Conservation (phyloP, 139 green algal species). For the Chlamydomonas asymmetrica region DNA sequence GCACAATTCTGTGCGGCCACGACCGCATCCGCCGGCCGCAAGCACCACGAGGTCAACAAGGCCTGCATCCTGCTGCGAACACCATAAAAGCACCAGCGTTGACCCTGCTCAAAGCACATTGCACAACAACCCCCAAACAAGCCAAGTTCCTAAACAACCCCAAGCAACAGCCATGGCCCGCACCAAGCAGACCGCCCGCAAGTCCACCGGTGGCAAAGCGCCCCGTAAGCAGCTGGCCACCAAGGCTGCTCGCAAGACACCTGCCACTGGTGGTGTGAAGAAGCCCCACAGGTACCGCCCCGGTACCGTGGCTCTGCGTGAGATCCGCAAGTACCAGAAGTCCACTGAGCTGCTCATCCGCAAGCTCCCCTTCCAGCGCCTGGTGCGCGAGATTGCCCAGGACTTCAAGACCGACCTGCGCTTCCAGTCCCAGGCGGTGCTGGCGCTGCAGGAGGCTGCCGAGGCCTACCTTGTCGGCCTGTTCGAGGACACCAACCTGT, state of each 20-base stretch:
- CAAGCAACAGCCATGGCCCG: conserved; percentile 89
- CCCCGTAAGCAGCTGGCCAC: conserved; percentile 97
- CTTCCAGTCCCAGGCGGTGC: conserved; percentile 93
- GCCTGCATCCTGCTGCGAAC: too few species aligned
- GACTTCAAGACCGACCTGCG: conserved; percentile 99
- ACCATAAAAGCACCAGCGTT: too few species aligned
- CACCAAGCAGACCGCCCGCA: conserved; percentile 94
- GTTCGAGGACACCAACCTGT: conserved; percentile 90
- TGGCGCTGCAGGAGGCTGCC: conserved; percentile 94
- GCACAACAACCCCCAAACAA: too few species aligned
- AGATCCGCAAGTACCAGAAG: conserved; percentile 95
- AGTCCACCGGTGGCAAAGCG: conserved; percentile 87
- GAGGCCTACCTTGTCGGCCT: conserved; percentile 96
- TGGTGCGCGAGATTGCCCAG: conserved; percentile 96
- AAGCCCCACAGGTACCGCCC: conserved; percentile 90
- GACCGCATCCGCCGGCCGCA: too few species aligned
- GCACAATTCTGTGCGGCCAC: too few species aligned
- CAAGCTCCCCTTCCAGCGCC: conserved; percentile 93
- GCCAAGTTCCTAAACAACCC: too few species aligned
- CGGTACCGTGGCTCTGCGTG: conserved; percentile 82
- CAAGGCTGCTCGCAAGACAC: conserved; percentile 78
- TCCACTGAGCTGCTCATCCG: conserved; percentile 90
- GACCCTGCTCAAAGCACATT: too few species aligned
- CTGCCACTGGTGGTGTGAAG: conserved; percentile 72
- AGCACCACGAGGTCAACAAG: too few species aligned